Evolutionary conservation across 345 rosid genomes (phyloP).

Genomic region (Moricandia moricandioides): DNA sequence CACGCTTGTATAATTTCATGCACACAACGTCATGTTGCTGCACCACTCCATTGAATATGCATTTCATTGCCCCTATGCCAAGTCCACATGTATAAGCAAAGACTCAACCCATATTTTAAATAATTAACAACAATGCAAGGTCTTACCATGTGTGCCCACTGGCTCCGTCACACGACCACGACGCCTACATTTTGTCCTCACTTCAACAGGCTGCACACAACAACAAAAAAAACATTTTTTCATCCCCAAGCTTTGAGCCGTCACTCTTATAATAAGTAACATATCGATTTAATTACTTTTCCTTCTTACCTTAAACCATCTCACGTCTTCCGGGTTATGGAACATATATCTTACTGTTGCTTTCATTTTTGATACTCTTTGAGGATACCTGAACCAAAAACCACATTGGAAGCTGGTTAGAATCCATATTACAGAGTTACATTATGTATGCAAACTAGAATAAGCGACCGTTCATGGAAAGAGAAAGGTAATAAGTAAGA

Average conservation of each 20-base stretch:
- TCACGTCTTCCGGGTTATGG: constrained; percentile 92
- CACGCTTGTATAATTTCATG: constrained; percentile 86
- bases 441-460: not conserved
- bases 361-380: constrained; percentile 79
- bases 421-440: not conserved
- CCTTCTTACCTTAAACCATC: constrained; percentile 83
- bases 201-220: constrained; percentile 80
- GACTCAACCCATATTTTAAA: too few species aligned
- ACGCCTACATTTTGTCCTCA: constrained; percentile 75
- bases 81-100: constrained; percentile 4
- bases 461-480: not conserved
- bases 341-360: constrained; percentile 87
- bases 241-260: not conserved
- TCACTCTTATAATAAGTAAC: too few species aligned
- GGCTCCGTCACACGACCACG: constrained; percentile 96
- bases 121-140: too few species aligned
- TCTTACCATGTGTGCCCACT: constrained; percentile 88
- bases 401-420: not conserved
- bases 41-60: constrained; percentile 74
- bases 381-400: constrained; percentile 73
- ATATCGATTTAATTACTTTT: not conserved
- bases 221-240: not conserved
- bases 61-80: constrained; percentile 71
- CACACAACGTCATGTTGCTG: constrained; percentile 90
- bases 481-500: constrained; percentile 2